These are phyloP conservation scores for Voacanga thouarsii DNA, from an alignment of 257 asterid species.

Conservation along the genomic window DNA sequence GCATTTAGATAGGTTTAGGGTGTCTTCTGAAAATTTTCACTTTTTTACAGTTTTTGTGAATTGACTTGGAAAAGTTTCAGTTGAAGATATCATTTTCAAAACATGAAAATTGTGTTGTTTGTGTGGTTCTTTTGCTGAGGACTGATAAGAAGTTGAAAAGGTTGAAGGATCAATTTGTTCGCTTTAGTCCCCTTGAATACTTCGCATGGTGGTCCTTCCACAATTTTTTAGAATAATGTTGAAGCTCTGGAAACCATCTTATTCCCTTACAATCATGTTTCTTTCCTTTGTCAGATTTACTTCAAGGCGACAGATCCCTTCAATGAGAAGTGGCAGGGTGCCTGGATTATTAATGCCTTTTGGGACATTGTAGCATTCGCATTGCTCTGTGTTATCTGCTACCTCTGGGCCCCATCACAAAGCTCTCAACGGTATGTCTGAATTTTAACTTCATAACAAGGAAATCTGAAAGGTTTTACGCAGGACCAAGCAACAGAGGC, in stretches of 20 bases:
- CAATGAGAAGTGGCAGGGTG: conserved; percentile 94
- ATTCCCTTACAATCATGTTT: conserved; percentile 16
- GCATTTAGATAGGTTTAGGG: background rate
- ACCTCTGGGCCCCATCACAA: conserved; percentile 97
- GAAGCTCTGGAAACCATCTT: background rate
- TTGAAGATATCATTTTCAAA: background rate
- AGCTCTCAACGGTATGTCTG: conserved; percentile 76
- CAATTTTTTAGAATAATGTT: background rate
- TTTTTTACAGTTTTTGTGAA: background rate
- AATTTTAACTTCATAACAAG: background rate
- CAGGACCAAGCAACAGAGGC: background rate
- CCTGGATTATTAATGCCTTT: conserved; percentile 95
- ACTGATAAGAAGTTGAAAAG: background rate
- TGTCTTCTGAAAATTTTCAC: background rate
- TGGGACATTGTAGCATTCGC: conserved; percentile 90
- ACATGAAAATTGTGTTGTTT: background rate
- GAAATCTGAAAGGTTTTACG: background rate
- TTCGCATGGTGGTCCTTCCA: background rate
- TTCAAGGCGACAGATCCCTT: conserved; percentile 97
- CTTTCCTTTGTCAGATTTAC: conserved; percentile 58
- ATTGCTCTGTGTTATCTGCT: conserved; percentile 84
- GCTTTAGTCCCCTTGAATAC: background rate
- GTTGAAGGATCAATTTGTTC: conserved; percentile 6
- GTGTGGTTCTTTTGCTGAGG: background rate
- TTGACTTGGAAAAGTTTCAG: background rate